Evolutionary conservation across 1,284 basidiomycete species (phyloP).

Genomic region (Pseudozyma thailandica): DNA sequence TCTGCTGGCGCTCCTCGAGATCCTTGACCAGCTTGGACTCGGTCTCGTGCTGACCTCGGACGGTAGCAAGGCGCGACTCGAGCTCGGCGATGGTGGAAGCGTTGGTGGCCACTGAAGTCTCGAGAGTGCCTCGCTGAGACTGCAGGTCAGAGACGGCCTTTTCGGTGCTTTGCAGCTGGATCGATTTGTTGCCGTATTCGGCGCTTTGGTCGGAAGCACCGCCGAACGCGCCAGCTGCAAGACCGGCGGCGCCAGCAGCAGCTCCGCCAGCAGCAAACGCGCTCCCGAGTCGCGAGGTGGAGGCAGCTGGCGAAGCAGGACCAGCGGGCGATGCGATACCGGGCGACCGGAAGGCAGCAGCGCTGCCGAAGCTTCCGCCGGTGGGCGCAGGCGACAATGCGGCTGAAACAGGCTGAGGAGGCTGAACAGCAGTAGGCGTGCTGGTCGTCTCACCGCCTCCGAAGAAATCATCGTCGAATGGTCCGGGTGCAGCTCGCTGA

Average conservation of each 20-base stretch:
- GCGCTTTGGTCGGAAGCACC: slow-evolving; percentile 34
- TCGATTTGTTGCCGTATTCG: slow-evolving; percentile 56
- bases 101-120: slow-evolving; percentile 43
- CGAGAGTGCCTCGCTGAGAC: slow-evolving; percentile 44
- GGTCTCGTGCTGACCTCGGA: slow-evolving; percentile 79
- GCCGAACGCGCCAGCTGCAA: slow-evolving; percentile 18
- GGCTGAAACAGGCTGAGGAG: slow-evolving; percentile 22
- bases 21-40: slow-evolving; percentile 81
- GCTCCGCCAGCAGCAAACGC: slow-evolving; percentile 23
- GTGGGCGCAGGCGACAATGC: slow-evolving; percentile 53
- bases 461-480: slow-evolving; percentile 63
- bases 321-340: slow-evolving; percentile 28
- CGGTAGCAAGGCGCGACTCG: slow-evolving; percentile 64
- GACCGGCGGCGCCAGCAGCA: slow-evolving; percentile 7
- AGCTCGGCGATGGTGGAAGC: slow-evolving; percentile 57
- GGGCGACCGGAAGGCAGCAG: slow-evolving; percentile 31
- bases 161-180: slow-evolving; percentile 56
- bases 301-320: slow-evolving; percentile 27
- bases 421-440: slow-evolving; percentile 26
- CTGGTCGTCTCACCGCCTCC: slow-evolving; percentile 23
- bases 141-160: slow-evolving; percentile 56
- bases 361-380: slow-evolving; percentile 44
- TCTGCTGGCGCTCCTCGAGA: slow-evolving; percentile 77
- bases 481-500: slow-evolving; percentile 39
- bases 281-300: slow-evolving; percentile 34